These are phyloP conservation scores for Phytomonas sp. DNA, from an alignment of 208 protist genomes.

Conservation along the genomic window DNA sequence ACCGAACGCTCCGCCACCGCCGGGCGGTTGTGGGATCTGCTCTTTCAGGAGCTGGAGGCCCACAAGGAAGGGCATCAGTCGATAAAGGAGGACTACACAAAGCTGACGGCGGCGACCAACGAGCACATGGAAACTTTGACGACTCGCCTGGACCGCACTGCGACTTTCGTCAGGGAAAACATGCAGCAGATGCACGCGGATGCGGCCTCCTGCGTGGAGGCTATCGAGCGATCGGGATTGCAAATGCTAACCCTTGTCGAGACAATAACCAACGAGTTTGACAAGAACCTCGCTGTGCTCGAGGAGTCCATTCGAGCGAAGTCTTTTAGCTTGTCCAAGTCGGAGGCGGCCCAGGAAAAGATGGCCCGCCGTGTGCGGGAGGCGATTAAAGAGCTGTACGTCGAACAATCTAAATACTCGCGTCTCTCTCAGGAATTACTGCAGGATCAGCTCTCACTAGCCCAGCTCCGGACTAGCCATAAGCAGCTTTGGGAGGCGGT, in stretches of 20 bases:
- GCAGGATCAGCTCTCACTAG: constrained; percentile 35
- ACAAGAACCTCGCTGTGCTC: constrained; percentile 22
- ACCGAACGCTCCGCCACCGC: constrained; percentile 2
- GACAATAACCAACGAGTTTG: constrained; percentile 27
- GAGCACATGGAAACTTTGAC: constrained; percentile 4
- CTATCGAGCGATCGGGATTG: constrained; percentile 19
- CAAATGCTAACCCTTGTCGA: constrained; percentile 19
- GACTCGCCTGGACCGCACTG: constrained; percentile 7
- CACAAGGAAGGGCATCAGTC: constrained; percentile 26
- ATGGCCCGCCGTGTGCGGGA: constrained; percentile 65
- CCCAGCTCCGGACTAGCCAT: constrained; percentile 56
- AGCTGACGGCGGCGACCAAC: constrained; percentile 14
- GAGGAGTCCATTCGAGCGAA: constrained; percentile 24
- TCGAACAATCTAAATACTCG: constrained; percentile 68
- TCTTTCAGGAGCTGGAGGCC: constrained; percentile 42
- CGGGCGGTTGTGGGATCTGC: constrained; percentile 42
- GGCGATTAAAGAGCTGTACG: constrained; percentile 55
- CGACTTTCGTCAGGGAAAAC: constrained; percentile 8
- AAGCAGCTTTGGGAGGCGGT: constrained; percentile 34
- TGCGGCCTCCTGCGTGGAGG: constrained; percentile 25
- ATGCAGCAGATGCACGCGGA: constrained; percentile 31
- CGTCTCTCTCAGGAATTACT: constrained; percentile 42
- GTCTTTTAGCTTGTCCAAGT: constrained; percentile 26
- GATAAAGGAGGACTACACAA: constrained; percentile 8
- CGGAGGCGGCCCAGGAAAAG: constrained; percentile 53